Percentiles rank a stretch among this genome's conserved stretches.
Evolutionary conservation across 208 protist species (phyloP).

Genomic region (Histomonas meleagridis): DNA sequence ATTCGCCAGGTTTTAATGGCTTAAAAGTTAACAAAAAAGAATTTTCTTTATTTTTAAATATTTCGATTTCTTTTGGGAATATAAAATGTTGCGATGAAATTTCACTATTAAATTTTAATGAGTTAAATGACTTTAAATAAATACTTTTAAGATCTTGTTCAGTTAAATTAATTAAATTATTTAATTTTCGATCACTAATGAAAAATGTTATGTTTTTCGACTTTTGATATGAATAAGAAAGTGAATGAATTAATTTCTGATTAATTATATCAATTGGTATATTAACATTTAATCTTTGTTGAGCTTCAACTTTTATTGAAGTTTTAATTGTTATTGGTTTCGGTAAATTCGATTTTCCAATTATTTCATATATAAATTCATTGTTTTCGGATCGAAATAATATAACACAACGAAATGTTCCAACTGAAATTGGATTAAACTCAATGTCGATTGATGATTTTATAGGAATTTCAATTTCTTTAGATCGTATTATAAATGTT

Average conservation of each 20-base stretch:
- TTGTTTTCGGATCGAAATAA: background rate
- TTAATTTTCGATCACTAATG: background rate
- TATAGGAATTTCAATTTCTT: background rate
- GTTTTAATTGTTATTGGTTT: background rate
- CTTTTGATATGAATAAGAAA: background rate
- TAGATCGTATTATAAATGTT: background rate
- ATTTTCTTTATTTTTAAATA: background rate
- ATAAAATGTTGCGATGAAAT: background rate
- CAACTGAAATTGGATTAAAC: background rate
- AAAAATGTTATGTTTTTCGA: background rate
- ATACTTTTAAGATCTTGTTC: background rate
- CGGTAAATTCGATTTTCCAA: background rate
- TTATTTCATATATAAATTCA: slow-evolving; percentile 25
- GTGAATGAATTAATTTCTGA: background rate
- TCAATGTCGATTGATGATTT: background rate
- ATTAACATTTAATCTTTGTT: background rate
- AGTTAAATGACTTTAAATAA: background rate
- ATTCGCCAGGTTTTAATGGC: background rate
- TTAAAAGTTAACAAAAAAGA: background rate
- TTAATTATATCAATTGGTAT: background rate
- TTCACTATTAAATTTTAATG: background rate
- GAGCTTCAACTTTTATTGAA: background rate
- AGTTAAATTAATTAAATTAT: background rate
- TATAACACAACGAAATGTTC: background rate
- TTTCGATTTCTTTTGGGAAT: background rate